Evolutionary conservation across 2,329 filamentous ascomycete genomes (phyloP).

Genomic region (Escovopsis sp.): DNA sequence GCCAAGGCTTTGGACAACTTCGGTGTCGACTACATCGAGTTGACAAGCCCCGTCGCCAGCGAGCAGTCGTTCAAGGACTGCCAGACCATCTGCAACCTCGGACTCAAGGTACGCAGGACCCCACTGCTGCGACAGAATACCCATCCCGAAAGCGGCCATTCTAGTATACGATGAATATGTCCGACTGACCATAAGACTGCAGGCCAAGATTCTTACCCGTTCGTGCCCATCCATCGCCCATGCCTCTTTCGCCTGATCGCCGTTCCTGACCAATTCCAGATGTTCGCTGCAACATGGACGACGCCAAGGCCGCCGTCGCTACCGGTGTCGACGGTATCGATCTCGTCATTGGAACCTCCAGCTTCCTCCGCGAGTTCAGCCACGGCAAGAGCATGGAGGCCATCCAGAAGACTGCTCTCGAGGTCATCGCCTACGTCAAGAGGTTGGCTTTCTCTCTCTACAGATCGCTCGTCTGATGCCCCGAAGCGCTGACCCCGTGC

Average conservation of each 20-base stretch:
- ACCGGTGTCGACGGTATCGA: conserved; percentile 70
- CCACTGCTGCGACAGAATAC: too few relatives aligned
- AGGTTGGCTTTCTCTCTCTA: conserved; percentile 36
- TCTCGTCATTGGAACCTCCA: conserved; percentile 73
- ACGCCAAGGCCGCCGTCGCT: conserved; percentile 57
- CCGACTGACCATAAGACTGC: background rate
- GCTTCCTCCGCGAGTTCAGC: conserved; percentile 68
- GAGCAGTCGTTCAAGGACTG: conserved; percentile 78
- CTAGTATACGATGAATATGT: too few relatives aligned
- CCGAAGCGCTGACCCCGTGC: background rate
- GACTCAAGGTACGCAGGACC: conserved; percentile 52
- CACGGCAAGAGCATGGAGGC: conserved; percentile 84
- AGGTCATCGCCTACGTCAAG: conserved; percentile 78
- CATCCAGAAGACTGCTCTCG: conserved; percentile 58
- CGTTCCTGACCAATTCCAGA: conserved; percentile 4
- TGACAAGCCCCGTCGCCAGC: conserved; percentile 73
- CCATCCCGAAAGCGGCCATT: too few relatives aligned
- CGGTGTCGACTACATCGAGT: conserved; percentile 39
- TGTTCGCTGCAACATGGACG: conserved; percentile 12
- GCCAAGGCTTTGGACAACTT: conserved; percentile 34
- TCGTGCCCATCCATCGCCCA: background rate
- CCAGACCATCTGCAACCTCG: conserved; percentile 85
- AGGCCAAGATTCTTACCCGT: conserved; percentile 21
- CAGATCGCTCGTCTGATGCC: too few relatives aligned
- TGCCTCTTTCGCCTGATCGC: background rate